Conservation (phyloP, 2,329 filamentous ascomycete species). For the Huntiella savannae region DNA sequence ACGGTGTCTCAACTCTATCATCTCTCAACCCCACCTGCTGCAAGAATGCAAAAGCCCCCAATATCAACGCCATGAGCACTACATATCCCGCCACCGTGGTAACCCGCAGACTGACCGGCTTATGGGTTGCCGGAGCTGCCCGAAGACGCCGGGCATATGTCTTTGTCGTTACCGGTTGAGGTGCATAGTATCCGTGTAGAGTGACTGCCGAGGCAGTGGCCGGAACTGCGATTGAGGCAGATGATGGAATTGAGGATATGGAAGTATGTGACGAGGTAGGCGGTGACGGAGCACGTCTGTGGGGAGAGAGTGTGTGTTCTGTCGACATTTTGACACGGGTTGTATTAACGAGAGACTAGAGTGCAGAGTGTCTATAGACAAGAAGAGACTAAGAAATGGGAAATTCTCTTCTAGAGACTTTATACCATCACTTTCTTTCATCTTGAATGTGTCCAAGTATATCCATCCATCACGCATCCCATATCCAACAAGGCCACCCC, state of each 20-base stretch:
- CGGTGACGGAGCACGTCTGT: not conserved
- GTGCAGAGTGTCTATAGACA: too few species aligned
- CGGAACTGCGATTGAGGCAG: not conserved
- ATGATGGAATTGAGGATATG: not conserved
- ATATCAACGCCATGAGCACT: slow-evolving; percentile 1
- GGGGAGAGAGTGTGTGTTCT: not conserved
- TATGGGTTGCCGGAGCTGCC: not conserved
- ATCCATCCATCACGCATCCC: too few species aligned
- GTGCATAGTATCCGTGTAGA: not conserved
- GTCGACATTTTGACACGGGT: not conserved
- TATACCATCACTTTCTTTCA: not conserved
- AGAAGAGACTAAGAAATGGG: too few species aligned
- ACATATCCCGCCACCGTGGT: not conserved
- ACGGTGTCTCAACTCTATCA: not conserved
- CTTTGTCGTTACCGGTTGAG: not conserved
- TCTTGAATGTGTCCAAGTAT: not conserved
- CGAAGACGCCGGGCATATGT: not conserved
- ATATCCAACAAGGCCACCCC: too few species aligned
- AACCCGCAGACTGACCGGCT: slow-evolving; percentile 1
- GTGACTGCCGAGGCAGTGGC: not conserved
- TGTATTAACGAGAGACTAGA: too few species aligned
- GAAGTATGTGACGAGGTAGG: too few species aligned
- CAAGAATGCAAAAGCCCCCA: slow-evolving; percentile 1
- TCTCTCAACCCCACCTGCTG: slow-evolving; percentile 2
- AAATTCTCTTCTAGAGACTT: too few species aligned